A percentile compares a stretch with the other conserved stretches of the same genome.
phyloP scores from a whole-genome alignment of 2,329 filamentous ascomycete genomes.

The Fusarium tupiense region DNA sequence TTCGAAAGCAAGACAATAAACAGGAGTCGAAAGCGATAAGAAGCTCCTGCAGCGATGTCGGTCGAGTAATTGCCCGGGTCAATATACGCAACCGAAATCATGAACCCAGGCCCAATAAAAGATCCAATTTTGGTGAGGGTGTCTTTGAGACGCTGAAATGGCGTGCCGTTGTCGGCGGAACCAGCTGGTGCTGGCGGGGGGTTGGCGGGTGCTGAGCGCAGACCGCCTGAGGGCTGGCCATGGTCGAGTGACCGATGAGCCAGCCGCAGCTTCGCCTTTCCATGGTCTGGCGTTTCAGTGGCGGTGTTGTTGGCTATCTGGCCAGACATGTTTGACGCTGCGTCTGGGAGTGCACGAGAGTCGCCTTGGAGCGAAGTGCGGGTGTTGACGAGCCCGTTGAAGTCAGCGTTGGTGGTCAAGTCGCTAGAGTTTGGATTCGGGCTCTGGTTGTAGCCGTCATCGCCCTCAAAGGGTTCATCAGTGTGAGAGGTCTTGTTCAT shows the following conservation, averaged over 20 bases:
- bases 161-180: background rate
- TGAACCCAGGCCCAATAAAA: background rate
- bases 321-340: background rate
- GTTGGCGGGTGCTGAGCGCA: background rate
- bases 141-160: background rate
- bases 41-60: background rate
- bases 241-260: background rate
- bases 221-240: background rate
- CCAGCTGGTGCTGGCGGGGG: background rate
- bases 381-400: background rate
- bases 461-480: background rate
- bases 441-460: background rate
- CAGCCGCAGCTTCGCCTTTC: background rate
- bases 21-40: background rate
- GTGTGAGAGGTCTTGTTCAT: background rate
- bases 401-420: background rate
- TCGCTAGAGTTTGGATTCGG: background rate
- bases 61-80: background rate
- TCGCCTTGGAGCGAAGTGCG: background rate
- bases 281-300: background rate
- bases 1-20: background rate
- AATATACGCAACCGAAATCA: background rate
- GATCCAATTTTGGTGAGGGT: background rate
- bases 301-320: background rate
- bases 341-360: background rate